Evolutionary conservation across 306 rosid genomes (phyloP), one percentile per base, ranked within the genome.

Genomic region (Lablab purpureus): DNA sequence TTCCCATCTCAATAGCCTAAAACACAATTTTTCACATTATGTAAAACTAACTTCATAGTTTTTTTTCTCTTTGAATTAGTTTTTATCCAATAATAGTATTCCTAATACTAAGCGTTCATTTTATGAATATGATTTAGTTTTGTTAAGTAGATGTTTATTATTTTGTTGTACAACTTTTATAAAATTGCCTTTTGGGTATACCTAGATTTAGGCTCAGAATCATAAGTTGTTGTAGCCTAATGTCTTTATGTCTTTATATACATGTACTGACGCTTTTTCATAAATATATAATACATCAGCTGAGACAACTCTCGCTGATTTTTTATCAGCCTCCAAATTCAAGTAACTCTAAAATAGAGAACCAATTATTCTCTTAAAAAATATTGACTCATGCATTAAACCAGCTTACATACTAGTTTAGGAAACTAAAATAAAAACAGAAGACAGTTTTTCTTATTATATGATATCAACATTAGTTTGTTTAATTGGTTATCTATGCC

Each of bases 391-490:
- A 9, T 62, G 41, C 43, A 27, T 27, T 25, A 9, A 11, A 30
- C 43, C 67, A 59, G 68, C 45, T 15, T 62, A 7, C 22, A 7
- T 62, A 62, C 70, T 18, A 63, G 45, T 60, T 27, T 30, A 62
- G 13, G 15, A 30, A 32, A 22, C 45, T 32, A 30, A 15, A 13
- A 14, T 13, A 15, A 30, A n/a, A 62, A 63, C 46, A 32, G 25
- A 63, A 60, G 67, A 13, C 67, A 60, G 5, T 5, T 60, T 28
- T 60, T 30, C 41, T 14, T 15, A 27, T 28, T 14, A 60, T 60
- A 27, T 12, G 5, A 59, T 25, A 59, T 59, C 32, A 60, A 30
- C 7, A 15, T 28, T 43, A 60, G 43, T 3, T 59, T 59, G 37
- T 27, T 60, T 30, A 17, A 15, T 12, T 32, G 68, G 68, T 30